Conservation (phyloP, 2,329 filamentous ascomycete genomes). For the Sordariomycetes sp. region DNA sequence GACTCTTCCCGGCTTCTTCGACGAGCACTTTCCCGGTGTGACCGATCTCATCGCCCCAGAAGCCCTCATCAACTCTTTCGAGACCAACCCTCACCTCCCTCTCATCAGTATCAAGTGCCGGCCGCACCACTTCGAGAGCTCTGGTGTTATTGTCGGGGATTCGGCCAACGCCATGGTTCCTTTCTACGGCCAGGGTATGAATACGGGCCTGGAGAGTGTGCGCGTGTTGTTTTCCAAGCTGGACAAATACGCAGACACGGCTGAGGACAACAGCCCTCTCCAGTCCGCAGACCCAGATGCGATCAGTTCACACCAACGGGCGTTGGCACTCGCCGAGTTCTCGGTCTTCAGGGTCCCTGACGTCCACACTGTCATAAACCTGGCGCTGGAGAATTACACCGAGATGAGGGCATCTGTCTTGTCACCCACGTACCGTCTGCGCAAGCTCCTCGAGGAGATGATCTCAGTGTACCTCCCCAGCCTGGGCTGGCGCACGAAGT, state of each 20-base stretch:
- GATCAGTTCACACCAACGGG: constrained; percentile 43
- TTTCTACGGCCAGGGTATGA: constrained; percentile 98
- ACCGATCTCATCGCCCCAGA: constrained; percentile 56
- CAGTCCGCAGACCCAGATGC: constrained; percentile 20
- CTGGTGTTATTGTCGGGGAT: constrained; percentile 80
- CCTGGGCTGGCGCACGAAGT: constrained; percentile 85
- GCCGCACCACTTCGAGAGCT: constrained; percentile 71
- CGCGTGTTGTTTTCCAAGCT: constrained; percentile 75
- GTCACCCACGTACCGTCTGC: constrained; percentile 63
- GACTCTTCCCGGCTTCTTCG: constrained; percentile 62
- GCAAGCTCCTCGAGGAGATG: constrained; percentile 80
- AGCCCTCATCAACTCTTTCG: constrained; percentile 65
- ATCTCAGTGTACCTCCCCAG: constrained; percentile 66
- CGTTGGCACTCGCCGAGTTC: constrained; percentile 64
- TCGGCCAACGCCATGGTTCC: constrained; percentile 97
- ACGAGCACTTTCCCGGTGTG: constrained; percentile 78
- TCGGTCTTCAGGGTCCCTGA: constrained; percentile 64
- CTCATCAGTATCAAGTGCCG: constrained; percentile 88
- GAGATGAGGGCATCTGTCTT: constrained; percentile 89
- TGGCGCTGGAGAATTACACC: constrained; percentile 82
- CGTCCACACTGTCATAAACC: constrained; percentile 81
- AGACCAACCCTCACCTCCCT: constrained; percentile 76
- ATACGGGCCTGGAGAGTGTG: constrained; percentile 90
- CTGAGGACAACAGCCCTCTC: constrained; percentile 30
- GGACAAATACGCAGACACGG: constrained; percentile 49